Percentiles rank a stretch among this genome's conserved stretches.
phyloP scores from a whole-genome alignment of 306 rosid genomes.

The Aeschynomene evenia region DNA sequence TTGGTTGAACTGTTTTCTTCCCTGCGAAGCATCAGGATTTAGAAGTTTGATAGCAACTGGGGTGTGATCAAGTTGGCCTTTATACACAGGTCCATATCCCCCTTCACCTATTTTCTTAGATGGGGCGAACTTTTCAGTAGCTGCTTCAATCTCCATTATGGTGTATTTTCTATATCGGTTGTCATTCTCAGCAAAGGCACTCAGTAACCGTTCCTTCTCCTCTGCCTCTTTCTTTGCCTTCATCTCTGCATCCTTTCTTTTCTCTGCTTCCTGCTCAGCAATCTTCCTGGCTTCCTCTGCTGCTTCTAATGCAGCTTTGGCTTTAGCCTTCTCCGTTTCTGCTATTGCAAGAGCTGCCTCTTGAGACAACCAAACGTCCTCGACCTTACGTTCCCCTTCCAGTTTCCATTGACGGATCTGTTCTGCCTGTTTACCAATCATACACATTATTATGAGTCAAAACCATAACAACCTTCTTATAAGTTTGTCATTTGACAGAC shows the following conservation, averaged over 20 bases:
- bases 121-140: constrained; percentile 57
- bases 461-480: neutral
- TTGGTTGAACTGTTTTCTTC: constrained; percentile 87
- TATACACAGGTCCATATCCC: constrained; percentile 95
- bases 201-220: constrained; percentile 66
- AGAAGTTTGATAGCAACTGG: constrained; percentile 87
- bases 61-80: constrained; percentile 85
- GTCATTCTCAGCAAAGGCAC: constrained; percentile 50
- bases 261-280: constrained; percentile 76
- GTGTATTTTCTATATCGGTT: constrained; percentile 72
- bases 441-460: constrained; percentile 1
- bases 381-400: constrained; percentile 60
- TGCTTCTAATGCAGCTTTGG: constrained; percentile 76
- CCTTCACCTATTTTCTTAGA: constrained; percentile 85
- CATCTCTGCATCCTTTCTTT: constrained; percentile 71
- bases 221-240: constrained; percentile 72
- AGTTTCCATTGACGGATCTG: constrained; percentile 79
- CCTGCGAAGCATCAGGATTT: constrained; percentile 88
- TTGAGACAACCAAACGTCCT: constrained; percentile 67
- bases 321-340: constrained; percentile 86
- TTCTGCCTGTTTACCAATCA: constrained; percentile 56
- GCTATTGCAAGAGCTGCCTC: constrained; percentile 88
- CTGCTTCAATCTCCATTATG: constrained; percentile 75
- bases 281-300: constrained; percentile 77
- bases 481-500: neutral